Evolutionary conservation across 2,329 filamentous ascomycete species (phyloP).

Genomic region (Phialemoniopsis sp.): DNA sequence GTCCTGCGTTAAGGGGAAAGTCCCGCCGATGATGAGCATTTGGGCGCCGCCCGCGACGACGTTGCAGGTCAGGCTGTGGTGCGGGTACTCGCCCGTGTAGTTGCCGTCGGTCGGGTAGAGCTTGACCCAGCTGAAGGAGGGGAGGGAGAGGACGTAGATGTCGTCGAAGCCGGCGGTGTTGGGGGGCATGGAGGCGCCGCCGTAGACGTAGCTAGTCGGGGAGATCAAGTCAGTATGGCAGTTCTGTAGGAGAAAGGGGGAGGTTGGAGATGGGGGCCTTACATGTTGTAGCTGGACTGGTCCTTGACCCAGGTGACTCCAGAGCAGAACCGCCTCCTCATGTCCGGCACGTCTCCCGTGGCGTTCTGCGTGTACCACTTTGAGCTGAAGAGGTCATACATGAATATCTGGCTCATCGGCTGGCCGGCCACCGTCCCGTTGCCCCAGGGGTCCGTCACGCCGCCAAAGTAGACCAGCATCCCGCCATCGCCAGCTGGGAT

Average conservation of each 20-base stretch:
- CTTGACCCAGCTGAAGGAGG: slow-evolving; percentile 61
- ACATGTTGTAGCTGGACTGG: slow-evolving; percentile 62
- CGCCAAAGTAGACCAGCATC: slow-evolving; percentile 59
- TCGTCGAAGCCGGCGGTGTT: slow-evolving; percentile 53
- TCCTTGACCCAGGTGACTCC: slow-evolving; percentile 56
- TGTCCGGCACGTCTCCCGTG: slow-evolving; percentile 44
- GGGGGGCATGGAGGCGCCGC: slow-evolving; percentile 44
- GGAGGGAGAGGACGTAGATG: slow-evolving; percentile 57
- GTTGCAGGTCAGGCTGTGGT: slow-evolving; percentile 55
- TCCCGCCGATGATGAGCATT: slow-evolving; percentile 61
- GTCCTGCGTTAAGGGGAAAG: slow-evolving; percentile 40
- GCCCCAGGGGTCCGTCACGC: slow-evolving; percentile 40
- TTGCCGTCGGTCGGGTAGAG: slow-evolving; percentile 38
- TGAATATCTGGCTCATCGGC: slow-evolving; percentile 45
- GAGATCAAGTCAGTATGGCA: slow-evolving; percentile 5
- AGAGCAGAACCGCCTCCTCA: slow-evolving; percentile 56
- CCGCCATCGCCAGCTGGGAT: slow-evolving; percentile 56
- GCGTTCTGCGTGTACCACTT: slow-evolving; percentile 59
- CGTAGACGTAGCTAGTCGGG: slow-evolving; percentile 53
- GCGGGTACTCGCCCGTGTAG: slow-evolving; percentile 34
- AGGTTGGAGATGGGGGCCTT: no score
- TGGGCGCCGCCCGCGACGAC: slow-evolving; percentile 48
- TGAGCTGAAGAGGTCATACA: slow-evolving; percentile 57
- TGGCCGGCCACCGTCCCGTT: slow-evolving; percentile 43
- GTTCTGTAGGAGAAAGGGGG: not conserved